Conservation (phyloP, 2,329 filamentous ascomycete species). For the Xylariaceae sp. region DNA sequence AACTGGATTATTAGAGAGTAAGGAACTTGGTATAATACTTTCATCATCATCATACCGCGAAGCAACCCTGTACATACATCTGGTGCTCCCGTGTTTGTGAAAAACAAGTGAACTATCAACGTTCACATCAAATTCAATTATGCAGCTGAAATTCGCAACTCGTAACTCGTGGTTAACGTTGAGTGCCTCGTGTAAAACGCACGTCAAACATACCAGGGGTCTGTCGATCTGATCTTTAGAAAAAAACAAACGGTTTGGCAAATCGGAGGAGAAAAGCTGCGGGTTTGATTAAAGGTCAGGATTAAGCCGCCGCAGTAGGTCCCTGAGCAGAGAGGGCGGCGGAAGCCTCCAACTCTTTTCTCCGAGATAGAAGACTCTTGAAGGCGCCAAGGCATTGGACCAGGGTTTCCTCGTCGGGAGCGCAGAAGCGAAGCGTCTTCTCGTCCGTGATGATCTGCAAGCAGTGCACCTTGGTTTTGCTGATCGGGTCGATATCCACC, state of each 20-base stretch:
- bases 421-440: slow-evolving; percentile 72
- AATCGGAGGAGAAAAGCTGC: background rate
- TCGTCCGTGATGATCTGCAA: slow-evolving; percentile 93
- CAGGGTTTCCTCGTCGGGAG: slow-evolving; percentile 73
- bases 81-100: slow-evolving; percentile 13
- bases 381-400: slow-evolving; percentile 83
- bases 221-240: slow-evolving; percentile 7
- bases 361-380: slow-evolving; percentile 75
- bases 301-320: slow-evolving; percentile 5
- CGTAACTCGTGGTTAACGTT: background rate
- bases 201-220: background rate
- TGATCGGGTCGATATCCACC: slow-evolving; percentile 85
- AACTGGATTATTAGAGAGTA: slow-evolving; percentile 7
- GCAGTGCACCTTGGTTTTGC: slow-evolving; percentile 77
- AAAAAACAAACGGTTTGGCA: background rate
- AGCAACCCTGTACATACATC: slow-evolving; percentile 9
- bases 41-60: slow-evolving; percentile 25
- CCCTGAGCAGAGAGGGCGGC: slow-evolving; percentile 33
- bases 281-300: too few relatives aligned
- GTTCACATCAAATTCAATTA: slow-evolving; percentile 3
- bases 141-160: slow-evolving; percentile 7
- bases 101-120: slow-evolving; percentile 7
- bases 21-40: slow-evolving; percentile 19
- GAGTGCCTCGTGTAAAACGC: background rate
- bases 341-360: slow-evolving; percentile 57